Conservation (phyloP, 768 basidiomycete species). For the Udeniomyces megalosporus region DNA sequence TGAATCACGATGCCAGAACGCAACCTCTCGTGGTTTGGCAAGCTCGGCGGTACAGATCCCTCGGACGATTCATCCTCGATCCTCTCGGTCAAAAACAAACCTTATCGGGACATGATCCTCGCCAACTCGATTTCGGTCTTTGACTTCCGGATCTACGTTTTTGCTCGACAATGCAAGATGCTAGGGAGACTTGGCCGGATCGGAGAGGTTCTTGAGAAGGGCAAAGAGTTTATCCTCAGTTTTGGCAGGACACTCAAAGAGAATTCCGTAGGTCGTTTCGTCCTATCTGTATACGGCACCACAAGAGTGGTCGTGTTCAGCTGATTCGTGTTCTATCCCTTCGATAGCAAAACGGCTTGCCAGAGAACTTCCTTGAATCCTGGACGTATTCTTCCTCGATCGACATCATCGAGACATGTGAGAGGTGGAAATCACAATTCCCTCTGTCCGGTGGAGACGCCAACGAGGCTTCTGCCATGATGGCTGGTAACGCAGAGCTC, state of each 20-base stretch:
- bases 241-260: slow-evolving; percentile 63
- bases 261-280: slow-evolving; percentile 43
- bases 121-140: slow-evolving; percentile 82
- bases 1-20: slow-evolving; percentile 49
- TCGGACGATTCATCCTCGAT: slow-evolving; percentile 64
- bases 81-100: slow-evolving; percentile 60
- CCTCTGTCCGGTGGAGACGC: slow-evolving; percentile 27
- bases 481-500: slow-evolving; percentile 73
- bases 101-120: slow-evolving; percentile 75
- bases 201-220: slow-evolving; percentile 54
- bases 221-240: slow-evolving; percentile 53
- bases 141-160: slow-evolving; percentile 80
- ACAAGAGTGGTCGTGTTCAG: background rate
- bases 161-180: slow-evolving; percentile 66
- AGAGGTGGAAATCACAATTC: slow-evolving; percentile 38
- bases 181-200: slow-evolving; percentile 53
- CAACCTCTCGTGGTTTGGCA: slow-evolving; percentile 88
- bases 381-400: slow-evolving; percentile 88
- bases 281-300: background rate
- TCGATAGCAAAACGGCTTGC: slow-evolving; percentile 35
- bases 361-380: slow-evolving; percentile 61
- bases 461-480: slow-evolving; percentile 40
- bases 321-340: slow-evolving; percentile 31
- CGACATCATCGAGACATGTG: slow-evolving; percentile 63
- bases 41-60: slow-evolving; percentile 50